phyloP scores from a whole-genome alignment of 2,329 filamentous ascomycete species.

The Didymella arachidicola region DNA sequence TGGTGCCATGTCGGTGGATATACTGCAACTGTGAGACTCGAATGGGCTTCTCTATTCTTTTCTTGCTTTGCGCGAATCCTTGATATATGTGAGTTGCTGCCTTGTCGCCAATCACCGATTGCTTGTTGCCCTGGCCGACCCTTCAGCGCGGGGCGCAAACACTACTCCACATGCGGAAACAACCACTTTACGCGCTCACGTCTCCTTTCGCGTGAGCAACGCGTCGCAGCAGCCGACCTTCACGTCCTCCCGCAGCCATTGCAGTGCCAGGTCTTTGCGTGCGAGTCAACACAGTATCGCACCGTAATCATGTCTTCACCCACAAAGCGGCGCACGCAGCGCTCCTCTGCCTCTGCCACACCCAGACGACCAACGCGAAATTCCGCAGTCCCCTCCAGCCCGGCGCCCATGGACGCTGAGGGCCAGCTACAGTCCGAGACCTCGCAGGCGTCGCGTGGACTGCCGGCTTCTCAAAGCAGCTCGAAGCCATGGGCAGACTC shows the following conservation, averaged over 20 bases:
- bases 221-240: slow-evolving; percentile 28
- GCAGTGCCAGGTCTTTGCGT: slow-evolving; percentile 2
- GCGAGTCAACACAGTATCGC: slow-evolving; percentile 16
- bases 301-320: slow-evolving; percentile 67
- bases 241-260: slow-evolving; percentile 18
- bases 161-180: slow-evolving; percentile 5
- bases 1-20: slow-evolving; percentile 68
- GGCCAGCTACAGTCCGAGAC: slow-evolving; percentile 55
- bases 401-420: slow-evolving; percentile 55
- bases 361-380: slow-evolving; percentile 63
- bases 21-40: background rate
- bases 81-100: slow-evolving; percentile 16
- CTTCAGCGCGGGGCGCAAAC: slow-evolving; percentile 24
- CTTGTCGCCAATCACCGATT: slow-evolving; percentile 13
- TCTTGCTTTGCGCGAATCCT: background rate
- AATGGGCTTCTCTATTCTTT: background rate
- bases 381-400: slow-evolving; percentile 62
- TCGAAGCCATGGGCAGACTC: slow-evolving; percentile 53
- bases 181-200: slow-evolving; percentile 34
- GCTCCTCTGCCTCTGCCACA: slow-evolving; percentile 63
- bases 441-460: slow-evolving; percentile 50
- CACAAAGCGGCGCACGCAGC: slow-evolving; percentile 62
- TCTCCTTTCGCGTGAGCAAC: slow-evolving; percentile 36
- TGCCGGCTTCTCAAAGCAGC: slow-evolving; percentile 57
- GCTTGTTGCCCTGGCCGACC: slow-evolving; percentile 25